Evolutionary conservation across 306 rosid genomes (phyloP).

Genomic region (Cucurbita ficifolia): DNA sequence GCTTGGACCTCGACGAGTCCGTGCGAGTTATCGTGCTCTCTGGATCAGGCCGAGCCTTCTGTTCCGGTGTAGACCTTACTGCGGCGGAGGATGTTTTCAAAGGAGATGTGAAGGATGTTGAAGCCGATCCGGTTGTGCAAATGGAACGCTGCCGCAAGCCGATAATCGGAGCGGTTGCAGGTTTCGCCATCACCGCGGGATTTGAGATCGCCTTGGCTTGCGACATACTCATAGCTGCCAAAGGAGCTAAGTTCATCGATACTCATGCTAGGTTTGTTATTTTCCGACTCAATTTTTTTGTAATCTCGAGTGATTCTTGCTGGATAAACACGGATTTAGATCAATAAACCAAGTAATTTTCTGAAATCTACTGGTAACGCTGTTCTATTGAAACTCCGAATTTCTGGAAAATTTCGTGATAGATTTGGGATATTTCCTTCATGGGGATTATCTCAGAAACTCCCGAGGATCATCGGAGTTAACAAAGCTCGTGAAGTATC

Average conservation of each 20-base stretch:
- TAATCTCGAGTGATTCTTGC: no score
- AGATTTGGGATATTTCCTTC: conserved; percentile 97
- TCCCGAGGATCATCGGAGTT: conserved; percentile 52
- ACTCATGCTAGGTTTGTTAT: conserved; percentile 60
- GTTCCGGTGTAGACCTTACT: conserved; percentile 80
- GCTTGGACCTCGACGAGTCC: conserved; percentile 40
- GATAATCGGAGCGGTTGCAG: conserved; percentile 64
- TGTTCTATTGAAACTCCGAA: not conserved
- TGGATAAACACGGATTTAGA: no score
- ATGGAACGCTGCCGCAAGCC: conserved; percentile 81
- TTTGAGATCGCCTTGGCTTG: conserved; percentile 87
- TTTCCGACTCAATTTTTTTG: no score
- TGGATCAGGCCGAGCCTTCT: conserved; percentile 80
- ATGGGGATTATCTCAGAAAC: conserved; percentile 95
- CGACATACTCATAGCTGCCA: conserved; percentile 61
- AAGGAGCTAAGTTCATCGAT: conserved; percentile 71
- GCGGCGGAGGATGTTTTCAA: conserved; percentile 84
- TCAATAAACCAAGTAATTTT: not conserved
- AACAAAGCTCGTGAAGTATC: conserved; percentile 87
- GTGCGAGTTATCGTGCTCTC: conserved; percentile 55
- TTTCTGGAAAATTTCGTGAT: not conserved
- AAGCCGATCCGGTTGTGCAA: conserved; percentile 51
- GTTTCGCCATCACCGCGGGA: conserved; percentile 91
- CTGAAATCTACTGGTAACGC: not conserved
- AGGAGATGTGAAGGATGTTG: conserved; percentile 78